Conservation (phyloP, 129 eudicot species). For the Tanacetum coccineum region DNA sequence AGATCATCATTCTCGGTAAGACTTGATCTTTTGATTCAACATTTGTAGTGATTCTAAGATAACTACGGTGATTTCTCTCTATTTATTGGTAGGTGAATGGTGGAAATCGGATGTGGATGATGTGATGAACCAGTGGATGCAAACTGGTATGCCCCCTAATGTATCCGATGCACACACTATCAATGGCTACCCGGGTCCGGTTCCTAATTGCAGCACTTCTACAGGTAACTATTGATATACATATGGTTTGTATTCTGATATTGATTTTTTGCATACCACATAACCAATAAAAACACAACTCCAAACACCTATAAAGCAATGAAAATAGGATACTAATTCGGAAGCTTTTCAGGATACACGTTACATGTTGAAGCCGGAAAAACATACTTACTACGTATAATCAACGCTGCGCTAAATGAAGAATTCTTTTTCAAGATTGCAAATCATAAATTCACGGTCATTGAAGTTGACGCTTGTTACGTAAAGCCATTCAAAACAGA, state of each 20-base stretch:
- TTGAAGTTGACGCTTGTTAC: constrained; percentile 81
- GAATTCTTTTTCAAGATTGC: constrained; percentile 79
- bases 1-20: constrained; percentile 53
- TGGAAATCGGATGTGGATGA: constrained; percentile 76
- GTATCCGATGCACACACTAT: constrained; percentile 86
- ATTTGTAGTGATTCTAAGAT: background rate
- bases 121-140: constrained; percentile 60
- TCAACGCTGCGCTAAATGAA: constrained; percentile 78
- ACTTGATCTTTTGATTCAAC: background rate
- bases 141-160: constrained; percentile 68
- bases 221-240: constrained; percentile 31
- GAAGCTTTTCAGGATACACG: constrained; percentile 43
- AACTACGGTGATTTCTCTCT: background rate
- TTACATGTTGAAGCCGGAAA: constrained; percentile 59
- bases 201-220: constrained; percentile 55
- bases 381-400: constrained; percentile 64
- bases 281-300: no score
- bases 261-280: background rate
- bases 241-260: background rate
- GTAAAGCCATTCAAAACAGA: constrained; percentile 64
- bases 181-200: constrained; percentile 69
- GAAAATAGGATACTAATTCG: background rate
- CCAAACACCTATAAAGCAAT: background rate
- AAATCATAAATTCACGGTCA: constrained; percentile 51
- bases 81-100: constrained; percentile 63